Percentiles rank a stretch among this genome's conserved stretches.
Conservation (phyloP, 2,329 filamentous ascomycete genomes). For the Plectosphaerella cucumerina region DNA sequence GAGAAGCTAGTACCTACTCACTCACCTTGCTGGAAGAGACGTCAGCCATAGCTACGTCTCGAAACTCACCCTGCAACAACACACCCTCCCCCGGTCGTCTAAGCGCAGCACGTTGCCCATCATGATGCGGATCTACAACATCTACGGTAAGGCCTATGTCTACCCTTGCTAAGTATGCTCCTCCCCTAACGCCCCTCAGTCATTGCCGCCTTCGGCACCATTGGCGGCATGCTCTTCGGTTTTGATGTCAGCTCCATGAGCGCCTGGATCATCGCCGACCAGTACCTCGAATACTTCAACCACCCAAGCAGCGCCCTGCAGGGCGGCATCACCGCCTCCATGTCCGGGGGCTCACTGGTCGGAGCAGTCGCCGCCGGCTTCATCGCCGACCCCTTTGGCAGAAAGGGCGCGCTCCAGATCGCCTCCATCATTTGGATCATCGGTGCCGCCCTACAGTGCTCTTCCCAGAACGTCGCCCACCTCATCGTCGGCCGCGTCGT, state of each 20-base stretch:
- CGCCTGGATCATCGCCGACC: slow-evolving; percentile 47
- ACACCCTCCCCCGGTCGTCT: not conserved
- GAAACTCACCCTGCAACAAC: not conserved
- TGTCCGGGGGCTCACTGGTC: slow-evolving; percentile 47
- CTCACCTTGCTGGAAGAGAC: too few species aligned
- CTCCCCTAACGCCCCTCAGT: slow-evolving; percentile 14
- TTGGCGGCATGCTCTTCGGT: slow-evolving; percentile 42
- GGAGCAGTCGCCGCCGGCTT: slow-evolving; percentile 44
- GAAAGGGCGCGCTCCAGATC: slow-evolving; percentile 40
- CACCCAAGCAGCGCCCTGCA: slow-evolving; percentile 39
- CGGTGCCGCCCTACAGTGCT: slow-evolving; percentile 56
- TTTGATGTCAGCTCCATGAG: slow-evolving; percentile 58
- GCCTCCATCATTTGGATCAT: slow-evolving; percentile 46
- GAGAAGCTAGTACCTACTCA: too few species aligned
- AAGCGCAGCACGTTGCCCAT: slow-evolving; percentile 1
- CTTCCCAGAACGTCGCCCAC: slow-evolving; percentile 52
- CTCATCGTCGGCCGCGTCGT: slow-evolving; percentile 53
- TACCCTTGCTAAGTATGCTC: not conserved
- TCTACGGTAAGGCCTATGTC: slow-evolving; percentile 23
- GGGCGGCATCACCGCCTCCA: slow-evolving; percentile 47
- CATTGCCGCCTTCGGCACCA: slow-evolving; percentile 33
- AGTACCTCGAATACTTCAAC: slow-evolving; percentile 50
- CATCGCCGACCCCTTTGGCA: slow-evolving; percentile 43
- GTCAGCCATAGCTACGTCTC: not conserved
- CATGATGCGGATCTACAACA: slow-evolving; percentile 32